Conservation (phyloP, 1,284 basidiomycete genomes). For the Volvariella surrecta region DNA sequence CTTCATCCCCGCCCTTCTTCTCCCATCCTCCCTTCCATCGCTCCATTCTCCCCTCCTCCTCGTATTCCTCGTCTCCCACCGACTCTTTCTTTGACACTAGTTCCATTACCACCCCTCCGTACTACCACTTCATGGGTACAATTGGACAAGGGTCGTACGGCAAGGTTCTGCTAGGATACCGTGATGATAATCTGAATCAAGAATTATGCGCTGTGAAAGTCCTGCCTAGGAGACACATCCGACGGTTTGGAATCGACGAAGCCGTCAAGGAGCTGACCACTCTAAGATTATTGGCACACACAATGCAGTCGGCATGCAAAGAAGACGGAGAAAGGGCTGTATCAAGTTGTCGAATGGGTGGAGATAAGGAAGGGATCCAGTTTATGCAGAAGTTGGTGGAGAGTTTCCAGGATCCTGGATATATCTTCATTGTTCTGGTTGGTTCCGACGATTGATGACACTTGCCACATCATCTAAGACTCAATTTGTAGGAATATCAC, state of each 20-base stretch:
- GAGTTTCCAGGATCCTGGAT: background rate
- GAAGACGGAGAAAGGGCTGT: background rate
- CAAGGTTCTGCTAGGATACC: background rate
- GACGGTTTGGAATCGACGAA: background rate
- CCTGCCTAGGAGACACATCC: background rate
- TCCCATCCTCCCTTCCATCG: no score
- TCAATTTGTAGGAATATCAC: constrained; percentile 19
- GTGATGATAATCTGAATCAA: background rate
- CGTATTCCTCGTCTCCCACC: no score
- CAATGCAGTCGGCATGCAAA: background rate
- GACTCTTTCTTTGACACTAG: background rate
- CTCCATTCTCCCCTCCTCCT: no score
- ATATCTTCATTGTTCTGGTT: constrained; percentile 1
- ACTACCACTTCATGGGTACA: background rate
- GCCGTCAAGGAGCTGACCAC: background rate
- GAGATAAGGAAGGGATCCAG: background rate
- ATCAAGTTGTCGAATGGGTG: background rate
- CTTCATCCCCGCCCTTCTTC: no score
- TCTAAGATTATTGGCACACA: background rate
- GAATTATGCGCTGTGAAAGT: background rate
- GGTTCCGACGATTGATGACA: background rate
- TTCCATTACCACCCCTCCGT: background rate
- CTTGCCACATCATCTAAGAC: background rate
- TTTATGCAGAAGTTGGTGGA: background rate
- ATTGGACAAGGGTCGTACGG: constrained; percentile 1